Base-by-base conservation (phyloP, 768 basidiomycete genomes). In the Exsudoporus frostii region DNA sequence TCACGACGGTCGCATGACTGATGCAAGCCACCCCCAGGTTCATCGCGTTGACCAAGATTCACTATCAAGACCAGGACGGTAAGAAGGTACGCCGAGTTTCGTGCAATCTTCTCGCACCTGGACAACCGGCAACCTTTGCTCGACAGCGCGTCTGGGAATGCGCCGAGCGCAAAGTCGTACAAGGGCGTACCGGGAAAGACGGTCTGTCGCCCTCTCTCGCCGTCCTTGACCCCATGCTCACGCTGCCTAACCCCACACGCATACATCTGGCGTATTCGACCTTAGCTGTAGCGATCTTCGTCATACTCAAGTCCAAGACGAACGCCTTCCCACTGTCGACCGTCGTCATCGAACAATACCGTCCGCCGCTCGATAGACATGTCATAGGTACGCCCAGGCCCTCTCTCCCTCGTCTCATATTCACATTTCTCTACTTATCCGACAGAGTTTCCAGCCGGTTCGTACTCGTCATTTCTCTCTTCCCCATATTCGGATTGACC, bases 301-400 rank as follows among this genome's bases (percentile, higher is more conserved):
- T 92, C 14, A 72, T 97, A 25, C 76, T 98, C 41, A 80, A 81
- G 33, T 93, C 93, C 40, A 83, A 83, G 68, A 82, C 80, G 8
- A 76, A 80, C 54, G 79, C 82, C 3, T 92, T 92, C 62, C 84
- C 84, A 5, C 68, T 79, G 6, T 90, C 89, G 1, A 93, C 90
- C 5, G 79, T 96, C 49, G 76, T 98, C 58, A 84, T 97, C 61
- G 92, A 96, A 65, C 95, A 97, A 66, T 98, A 88, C 68, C 84
- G 96, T 24, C 93, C 96, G 0, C 92, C 95, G 0, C 78, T 93
- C 42, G 87, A 82, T 61, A 85, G 84, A 56, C 78, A 80, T 57
- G 79, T 90, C 54, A 78, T 96, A 54, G 93, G 91, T 84, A 65
- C 38, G 71, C 30, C 27, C 55, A 10, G n/a, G 2, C 29, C 8